Conservation (phyloP, 352 stramenopile genomes). For the Phytophthora hibernalis region DNA sequence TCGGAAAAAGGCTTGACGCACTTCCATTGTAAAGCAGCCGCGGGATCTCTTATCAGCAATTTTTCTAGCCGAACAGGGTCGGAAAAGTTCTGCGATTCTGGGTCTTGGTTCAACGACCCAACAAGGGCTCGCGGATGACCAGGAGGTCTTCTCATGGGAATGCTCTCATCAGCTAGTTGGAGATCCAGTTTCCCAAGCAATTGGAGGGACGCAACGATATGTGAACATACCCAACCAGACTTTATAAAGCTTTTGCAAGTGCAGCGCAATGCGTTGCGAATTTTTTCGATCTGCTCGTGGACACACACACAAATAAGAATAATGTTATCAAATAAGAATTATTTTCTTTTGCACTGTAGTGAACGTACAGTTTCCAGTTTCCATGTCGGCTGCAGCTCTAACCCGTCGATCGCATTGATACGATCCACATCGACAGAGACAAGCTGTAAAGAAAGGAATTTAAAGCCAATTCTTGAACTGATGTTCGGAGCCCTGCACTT, state of each 20-base stretch:
- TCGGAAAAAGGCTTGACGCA: background rate
- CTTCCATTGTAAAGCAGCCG: background rate
- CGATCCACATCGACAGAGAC: background rate
- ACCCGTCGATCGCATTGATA: background rate
- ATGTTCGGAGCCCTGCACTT: background rate
- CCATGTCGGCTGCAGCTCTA: background rate
- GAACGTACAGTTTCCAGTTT: background rate
- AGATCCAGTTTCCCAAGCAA: background rate
- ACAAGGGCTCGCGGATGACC: background rate
- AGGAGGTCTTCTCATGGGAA: background rate
- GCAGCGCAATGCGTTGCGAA: background rate
- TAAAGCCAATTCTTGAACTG: background rate
- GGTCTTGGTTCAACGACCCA: background rate
- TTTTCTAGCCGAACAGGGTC: background rate
- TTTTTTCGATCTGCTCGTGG: background rate
- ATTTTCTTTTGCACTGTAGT: background rate
- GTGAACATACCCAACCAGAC: conserved; percentile 8
- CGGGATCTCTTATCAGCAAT: background rate
- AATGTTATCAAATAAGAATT: no score
- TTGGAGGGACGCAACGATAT: background rate
- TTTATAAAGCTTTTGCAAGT: conserved; percentile 4
- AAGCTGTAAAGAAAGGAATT: background rate
- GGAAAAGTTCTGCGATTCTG: background rate
- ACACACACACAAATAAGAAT: background rate
- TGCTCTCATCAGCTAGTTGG: background rate